Evolutionary conservation across 805 yeast species (phyloP).

Genomic region (Vanderwaltozyma yarrowii): DNA sequence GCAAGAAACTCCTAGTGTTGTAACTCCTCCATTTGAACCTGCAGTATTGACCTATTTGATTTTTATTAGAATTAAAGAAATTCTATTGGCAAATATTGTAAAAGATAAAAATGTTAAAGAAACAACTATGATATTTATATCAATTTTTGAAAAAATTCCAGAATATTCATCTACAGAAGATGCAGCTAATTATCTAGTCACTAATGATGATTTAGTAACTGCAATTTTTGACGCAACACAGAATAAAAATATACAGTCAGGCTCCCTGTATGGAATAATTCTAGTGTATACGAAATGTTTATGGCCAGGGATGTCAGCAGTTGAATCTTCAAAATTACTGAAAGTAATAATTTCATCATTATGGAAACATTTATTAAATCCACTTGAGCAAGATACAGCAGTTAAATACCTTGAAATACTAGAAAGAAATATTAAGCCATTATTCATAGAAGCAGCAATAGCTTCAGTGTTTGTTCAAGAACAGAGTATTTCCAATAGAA

Average conservation of each 20-base stretch:
- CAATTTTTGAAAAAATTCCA: conserved; percentile 39
- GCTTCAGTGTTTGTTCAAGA: conserved; percentile 42
- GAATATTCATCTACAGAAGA: conserved; percentile 12
- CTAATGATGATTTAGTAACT: conserved; percentile 27
- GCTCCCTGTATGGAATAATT: conserved; percentile 22
- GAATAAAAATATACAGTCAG: conserved; percentile 6
- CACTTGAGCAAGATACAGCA: conserved; percentile 56
- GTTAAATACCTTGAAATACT: conserved; percentile 56
- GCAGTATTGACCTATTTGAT: conserved; percentile 36
- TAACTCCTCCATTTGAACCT: conserved; percentile 31
- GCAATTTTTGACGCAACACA: conserved; percentile 14
- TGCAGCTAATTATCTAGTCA: conserved; percentile 19
- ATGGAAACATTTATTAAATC: conserved; percentile 45
- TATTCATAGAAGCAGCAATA: conserved; percentile 65
- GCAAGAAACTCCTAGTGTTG: conserved; percentile 10
- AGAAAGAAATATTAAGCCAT: conserved; percentile 40
- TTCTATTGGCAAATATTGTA: conserved; percentile 17
- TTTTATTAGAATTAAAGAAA: conserved; percentile 24
- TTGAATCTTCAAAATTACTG: conserved; percentile 16
- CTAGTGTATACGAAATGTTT: conserved; percentile 26
- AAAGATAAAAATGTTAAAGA: conserved; percentile 20
- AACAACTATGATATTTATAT: conserved; percentile 30
- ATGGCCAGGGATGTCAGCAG: conserved; percentile 15
- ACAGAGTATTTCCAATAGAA: conserved; percentile 31
- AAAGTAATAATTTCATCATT: conserved; percentile 31